These are phyloP conservation scores for Pezicula rhizophila DNA, from an alignment of 2,329 filamentous ascomycete genomes.

Conservation along the genomic window DNA sequence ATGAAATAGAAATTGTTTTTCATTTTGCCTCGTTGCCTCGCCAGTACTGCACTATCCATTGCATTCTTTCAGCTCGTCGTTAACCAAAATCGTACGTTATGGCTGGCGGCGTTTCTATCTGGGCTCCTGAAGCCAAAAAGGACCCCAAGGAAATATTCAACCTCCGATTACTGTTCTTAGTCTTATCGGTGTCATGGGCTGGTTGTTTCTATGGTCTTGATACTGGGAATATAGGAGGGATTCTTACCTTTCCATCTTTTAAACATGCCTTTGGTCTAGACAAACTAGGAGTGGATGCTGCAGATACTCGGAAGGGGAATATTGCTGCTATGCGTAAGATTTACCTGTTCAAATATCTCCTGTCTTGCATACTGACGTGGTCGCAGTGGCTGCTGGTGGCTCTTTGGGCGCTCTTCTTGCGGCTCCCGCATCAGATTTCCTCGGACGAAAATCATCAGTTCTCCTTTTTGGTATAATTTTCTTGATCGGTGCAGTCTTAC, in stretches of 20 bases:
- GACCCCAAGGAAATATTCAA: slow-evolving; percentile 3
- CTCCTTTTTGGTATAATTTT: background rate
- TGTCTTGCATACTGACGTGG: background rate
- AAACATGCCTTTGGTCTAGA: slow-evolving; percentile 3
- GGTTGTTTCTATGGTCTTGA: slow-evolving; percentile 3
- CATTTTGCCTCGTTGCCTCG: no score
- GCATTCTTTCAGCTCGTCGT: background rate
- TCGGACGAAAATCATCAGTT: background rate
- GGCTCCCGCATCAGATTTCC: background rate
- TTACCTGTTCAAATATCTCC: background rate
- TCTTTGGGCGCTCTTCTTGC: background rate
- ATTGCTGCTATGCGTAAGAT: slow-evolving; percentile 2
- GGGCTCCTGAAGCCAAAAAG: slow-evolving; percentile 1
- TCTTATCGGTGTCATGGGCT: background rate
- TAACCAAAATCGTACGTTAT: background rate
- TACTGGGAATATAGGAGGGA: slow-evolving; percentile 2
- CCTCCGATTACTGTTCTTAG: background rate
- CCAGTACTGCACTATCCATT: background rate
- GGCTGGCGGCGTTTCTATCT: background rate
- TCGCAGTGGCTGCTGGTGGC: background rate
- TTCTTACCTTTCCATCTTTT: background rate
- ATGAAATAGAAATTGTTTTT: no score
- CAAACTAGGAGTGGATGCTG: background rate
- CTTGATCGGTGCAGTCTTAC: background rate
- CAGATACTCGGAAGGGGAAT: background rate